Evolutionary conservation across 495 filamentous ascomycete genomes (phyloP).

Genomic region (Penicillium fimorum): DNA sequence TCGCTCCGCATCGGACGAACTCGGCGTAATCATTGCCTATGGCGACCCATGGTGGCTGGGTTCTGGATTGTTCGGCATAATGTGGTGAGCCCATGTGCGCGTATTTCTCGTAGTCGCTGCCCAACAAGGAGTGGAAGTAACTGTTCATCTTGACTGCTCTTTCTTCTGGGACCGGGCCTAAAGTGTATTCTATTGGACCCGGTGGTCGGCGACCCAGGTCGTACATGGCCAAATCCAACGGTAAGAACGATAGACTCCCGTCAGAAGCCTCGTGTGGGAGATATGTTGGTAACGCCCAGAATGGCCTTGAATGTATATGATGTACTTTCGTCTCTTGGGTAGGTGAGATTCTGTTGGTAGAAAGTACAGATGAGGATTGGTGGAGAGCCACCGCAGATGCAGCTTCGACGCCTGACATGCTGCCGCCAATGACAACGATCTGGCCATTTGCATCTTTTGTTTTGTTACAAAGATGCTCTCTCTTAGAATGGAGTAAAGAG

Average conservation of each 20-base stretch:
- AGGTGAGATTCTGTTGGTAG: constrained; percentile 35
- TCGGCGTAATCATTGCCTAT: constrained; percentile 69
- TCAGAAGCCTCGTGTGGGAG: constrained; percentile 43
- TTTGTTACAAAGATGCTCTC: constrained; percentile 17
- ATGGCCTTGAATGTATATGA: constrained; percentile 66
- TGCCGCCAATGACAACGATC: constrained; percentile 75
- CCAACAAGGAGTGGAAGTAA: constrained; percentile 55
- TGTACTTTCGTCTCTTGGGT: constrained; percentile 46
- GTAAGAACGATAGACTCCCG: constrained; percentile 57
- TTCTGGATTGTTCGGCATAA: constrained; percentile 20
- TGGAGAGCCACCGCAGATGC: constrained; percentile 69
- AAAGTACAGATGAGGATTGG: constrained; percentile 56
- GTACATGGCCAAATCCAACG: constrained; percentile 73
- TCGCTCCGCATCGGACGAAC: constrained; percentile 65
- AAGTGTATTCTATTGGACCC: constrained; percentile 53
- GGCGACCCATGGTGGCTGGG: constrained; percentile 60
- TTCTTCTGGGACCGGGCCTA: constrained; percentile 58
- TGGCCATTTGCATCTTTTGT: constrained; percentile 4
- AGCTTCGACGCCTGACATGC: constrained; percentile 79
- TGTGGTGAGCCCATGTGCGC: constrained; percentile 17
- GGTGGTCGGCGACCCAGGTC: constrained; percentile 61
- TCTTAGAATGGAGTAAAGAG: constrained; percentile 43
- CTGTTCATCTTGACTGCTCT: constrained; percentile 50
- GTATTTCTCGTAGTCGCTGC: constrained; percentile 55
- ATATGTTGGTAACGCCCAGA: constrained; percentile 71